These are phyloP conservation scores for Ricinus communis DNA, from an alignment of 345 rosid genomes.

Conservation along the genomic window DNA sequence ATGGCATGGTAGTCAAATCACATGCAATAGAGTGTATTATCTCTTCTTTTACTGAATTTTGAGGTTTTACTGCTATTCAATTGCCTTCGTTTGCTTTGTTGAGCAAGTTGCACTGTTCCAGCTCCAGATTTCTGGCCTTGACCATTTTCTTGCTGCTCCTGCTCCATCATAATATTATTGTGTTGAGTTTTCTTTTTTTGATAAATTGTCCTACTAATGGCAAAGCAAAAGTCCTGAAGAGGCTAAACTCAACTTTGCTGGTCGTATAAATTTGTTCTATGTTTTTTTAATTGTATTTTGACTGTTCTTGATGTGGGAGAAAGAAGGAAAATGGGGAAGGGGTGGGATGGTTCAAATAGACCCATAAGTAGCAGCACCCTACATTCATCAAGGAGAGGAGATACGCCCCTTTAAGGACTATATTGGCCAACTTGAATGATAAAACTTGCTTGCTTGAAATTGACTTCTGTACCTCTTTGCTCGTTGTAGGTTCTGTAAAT, in stretches of 20 bases:
- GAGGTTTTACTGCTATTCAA: neutral
- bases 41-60: neutral
- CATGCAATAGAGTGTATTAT: no score
- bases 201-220: neutral
- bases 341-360: neutral
- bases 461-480: neutral
- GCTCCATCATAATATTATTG: neutral
- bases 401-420: no score
- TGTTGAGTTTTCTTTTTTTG: neutral
- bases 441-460: neutral
- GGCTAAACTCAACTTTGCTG: neutral
- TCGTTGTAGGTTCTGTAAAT: conserved; percentile 56
- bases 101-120: neutral
- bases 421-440: no score
- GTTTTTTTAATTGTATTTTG: neutral
- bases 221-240: neutral
- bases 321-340: neutral
- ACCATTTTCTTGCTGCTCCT: neutral
- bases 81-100: neutral
- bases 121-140: neutral
- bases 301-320: neutral
- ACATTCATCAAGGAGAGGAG: no score
- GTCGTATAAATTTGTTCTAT: neutral
- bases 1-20: neutral
- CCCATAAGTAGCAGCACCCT: no score